Conservation (phyloP, 202 grass and related monocot species). For the Digitaria exilis region DNA sequence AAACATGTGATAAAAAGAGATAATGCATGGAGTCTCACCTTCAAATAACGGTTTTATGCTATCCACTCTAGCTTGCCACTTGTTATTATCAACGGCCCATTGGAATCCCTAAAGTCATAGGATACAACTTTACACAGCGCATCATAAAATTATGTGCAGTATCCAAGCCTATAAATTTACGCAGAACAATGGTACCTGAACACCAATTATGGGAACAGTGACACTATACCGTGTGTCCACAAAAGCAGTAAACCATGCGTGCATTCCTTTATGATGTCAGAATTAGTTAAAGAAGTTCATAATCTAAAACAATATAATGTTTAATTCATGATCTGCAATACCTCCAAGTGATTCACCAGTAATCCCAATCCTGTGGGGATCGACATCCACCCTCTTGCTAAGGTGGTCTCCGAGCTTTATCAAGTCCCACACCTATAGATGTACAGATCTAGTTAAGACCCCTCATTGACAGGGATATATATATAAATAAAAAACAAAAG, state of each 20-base stretch:
- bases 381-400: constrained; percentile 65
- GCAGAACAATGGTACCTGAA: constrained; percentile 59
- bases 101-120: constrained; percentile 64
- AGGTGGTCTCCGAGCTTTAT: constrained; percentile 91
- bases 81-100: constrained; percentile 90
- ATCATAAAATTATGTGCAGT: constrained; percentile 7
- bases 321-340: constrained; percentile 26
- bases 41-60: constrained; percentile 93
- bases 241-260: constrained; percentile 88
- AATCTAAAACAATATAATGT: constrained; percentile 7
- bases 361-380: constrained; percentile 75
- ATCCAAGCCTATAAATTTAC: constrained; percentile 19
- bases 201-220: constrained; percentile 82
- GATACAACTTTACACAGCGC: constrained; percentile 16
- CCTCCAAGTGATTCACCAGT: constrained; percentile 97
- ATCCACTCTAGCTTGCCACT: constrained; percentile 76
- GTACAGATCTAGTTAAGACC: neutral
- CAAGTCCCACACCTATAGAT: constrained; percentile 82
- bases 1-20: neutral
- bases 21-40: constrained; percentile 47
- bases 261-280: constrained; percentile 67
- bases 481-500: neutral
- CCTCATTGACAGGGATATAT: neutral
- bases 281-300: neutral
- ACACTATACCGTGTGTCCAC: constrained; percentile 69